phyloP scores from a whole-genome alignment of 495 filamentous ascomycete species.

The Cetradonia linearis region DNA sequence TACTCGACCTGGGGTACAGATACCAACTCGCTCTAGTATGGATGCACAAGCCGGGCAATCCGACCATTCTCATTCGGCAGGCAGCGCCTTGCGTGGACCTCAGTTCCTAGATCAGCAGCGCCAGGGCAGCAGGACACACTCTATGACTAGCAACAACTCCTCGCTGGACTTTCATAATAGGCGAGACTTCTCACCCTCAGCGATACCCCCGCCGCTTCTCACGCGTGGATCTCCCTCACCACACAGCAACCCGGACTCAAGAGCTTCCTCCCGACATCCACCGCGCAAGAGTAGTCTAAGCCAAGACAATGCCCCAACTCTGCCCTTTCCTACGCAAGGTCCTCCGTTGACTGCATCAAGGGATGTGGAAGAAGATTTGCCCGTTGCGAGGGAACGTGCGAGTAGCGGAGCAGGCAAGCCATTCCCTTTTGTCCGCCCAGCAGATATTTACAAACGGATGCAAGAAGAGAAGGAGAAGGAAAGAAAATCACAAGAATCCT shows the following conservation, averaged over 20 bases:
- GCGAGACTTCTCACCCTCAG: conserved; percentile 34
- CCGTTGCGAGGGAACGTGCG: conserved; percentile 13
- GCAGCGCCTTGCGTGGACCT: conserved; percentile 4
- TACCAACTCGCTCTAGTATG: conserved; percentile 9
- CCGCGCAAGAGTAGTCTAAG: conserved; percentile 53
- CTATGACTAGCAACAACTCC: conserved; percentile 24
- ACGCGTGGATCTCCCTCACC: conserved; percentile 25
- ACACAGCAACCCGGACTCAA: conserved; percentile 13
- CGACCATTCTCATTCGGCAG: neutral
- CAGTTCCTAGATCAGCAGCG: conserved; percentile 15
- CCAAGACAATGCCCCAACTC: conserved; percentile 31
- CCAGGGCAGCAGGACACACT: conserved; percentile 22
- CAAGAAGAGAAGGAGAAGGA: conserved; percentile 54
- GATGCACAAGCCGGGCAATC: conserved; percentile 3
- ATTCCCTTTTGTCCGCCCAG: conserved; percentile 58
- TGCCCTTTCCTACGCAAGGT: conserved; percentile 23
- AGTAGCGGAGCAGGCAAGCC: conserved; percentile 33
- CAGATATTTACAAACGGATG: conserved; percentile 68
- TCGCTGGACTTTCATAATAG: conserved; percentile 28
- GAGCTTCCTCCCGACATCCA: conserved; percentile 35
- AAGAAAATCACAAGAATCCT: conserved; percentile 43
- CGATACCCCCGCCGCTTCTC: conserved; percentile 30
- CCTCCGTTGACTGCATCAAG: conserved; percentile 21
- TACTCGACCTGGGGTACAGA: neutral
- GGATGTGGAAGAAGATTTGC: conserved; percentile 3